Base-by-base conservation (phyloP, 805 yeast species). In the Yarrowia sp. region DNA sequence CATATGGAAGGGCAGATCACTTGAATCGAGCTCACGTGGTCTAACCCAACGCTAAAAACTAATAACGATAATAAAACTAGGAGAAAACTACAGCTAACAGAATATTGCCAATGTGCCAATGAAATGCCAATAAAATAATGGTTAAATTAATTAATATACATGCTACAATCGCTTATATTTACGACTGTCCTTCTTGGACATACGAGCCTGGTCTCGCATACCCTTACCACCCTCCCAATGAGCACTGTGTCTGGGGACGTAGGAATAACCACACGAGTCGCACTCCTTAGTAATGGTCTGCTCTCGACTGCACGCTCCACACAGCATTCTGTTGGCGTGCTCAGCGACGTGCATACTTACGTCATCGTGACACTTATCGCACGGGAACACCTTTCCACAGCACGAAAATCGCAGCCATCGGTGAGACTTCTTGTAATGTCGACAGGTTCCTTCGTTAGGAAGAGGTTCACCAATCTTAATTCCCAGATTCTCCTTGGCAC, bases 391-490 rank as follows among this genome's bases (percentile, higher is more conserved):
- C 50, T 76, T 72, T 55, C 72, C 70, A 65, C 81, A 78, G 71
- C 81, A 78, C 35, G 77, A 69, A 69, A 78, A 78, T 45, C 81
- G 68, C 68, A 78, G 78, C 81, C 81, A 78, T 31, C 81, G 69
- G 33, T 69, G 71, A 6, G 81, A 78, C 62, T 77, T 76, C 47
- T 73, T 72, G 69, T 79, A 78, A 66, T 78, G 81, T 44, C 68
- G 66, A 66, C 81, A 78, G 1, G 77, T 68, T 0, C 8, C 89
- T 89, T 10, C 99, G 99, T 3, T 99, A 98, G 1, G 96, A 95
- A 3, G 98, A 79, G 99, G 70, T 89, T 95, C 50, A 92, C 80
- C 9, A 97, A 85, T n/a, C 96, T 83, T 50, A 77, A 71, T 39
- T 73, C 77, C 17, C 31, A 61, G 47, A 9, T 61, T 81, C 17